Conservation (phyloP, 1,284 basidiomycete species). For the Pterula multifida region DNA sequence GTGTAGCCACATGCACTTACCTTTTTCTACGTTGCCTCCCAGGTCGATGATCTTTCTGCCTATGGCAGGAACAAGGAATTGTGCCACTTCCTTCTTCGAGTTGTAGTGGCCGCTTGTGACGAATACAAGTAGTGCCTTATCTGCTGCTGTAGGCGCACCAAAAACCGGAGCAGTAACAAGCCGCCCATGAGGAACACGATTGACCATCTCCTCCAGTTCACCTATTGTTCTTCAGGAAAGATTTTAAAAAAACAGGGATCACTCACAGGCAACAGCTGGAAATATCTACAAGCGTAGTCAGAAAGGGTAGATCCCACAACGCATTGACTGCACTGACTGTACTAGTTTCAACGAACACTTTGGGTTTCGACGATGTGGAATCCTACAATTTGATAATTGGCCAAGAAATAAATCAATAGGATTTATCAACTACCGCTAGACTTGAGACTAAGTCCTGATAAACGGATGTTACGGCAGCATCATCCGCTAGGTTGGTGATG, state of each 20-base stretch:
- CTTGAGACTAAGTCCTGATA: slow-evolving; percentile 54
- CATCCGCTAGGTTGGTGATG: slow-evolving; percentile 66
- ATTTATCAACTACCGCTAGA: slow-evolving; percentile 25
- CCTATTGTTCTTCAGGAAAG: slow-evolving; percentile 25
- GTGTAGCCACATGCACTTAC: slow-evolving; percentile 18
- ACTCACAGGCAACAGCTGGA: slow-evolving; percentile 54
- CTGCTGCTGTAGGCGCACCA: slow-evolving; percentile 60
- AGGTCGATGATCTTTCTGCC: slow-evolving; percentile 68
- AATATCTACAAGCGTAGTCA: slow-evolving; percentile 35
- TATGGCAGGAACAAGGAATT: slow-evolving; percentile 68
- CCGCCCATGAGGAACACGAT: slow-evolving; percentile 45
- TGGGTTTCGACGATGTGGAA: slow-evolving; percentile 32
- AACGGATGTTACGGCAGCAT: slow-evolving; percentile 60
- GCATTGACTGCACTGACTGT: slow-evolving; percentile 36
- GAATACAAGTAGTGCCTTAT: slow-evolving; percentile 59
- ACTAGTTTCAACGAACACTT: slow-evolving; percentile 75
- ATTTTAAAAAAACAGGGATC: too few relatives aligned
- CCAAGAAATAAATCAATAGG: slow-evolving; percentile 1
- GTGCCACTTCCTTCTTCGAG: slow-evolving; percentile 71
- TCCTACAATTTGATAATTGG: slow-evolving; percentile 24
- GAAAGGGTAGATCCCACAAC: slow-evolving; percentile 2
- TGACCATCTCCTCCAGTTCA: slow-evolving; percentile 63
- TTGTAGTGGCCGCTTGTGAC: slow-evolving; percentile 77
- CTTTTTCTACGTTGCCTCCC: slow-evolving; percentile 70
- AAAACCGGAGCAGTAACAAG: slow-evolving; percentile 78